Evolutionary conservation across 352 stramenopile genomes (phyloP).

Genomic region (Phytopythium litorale): DNA sequence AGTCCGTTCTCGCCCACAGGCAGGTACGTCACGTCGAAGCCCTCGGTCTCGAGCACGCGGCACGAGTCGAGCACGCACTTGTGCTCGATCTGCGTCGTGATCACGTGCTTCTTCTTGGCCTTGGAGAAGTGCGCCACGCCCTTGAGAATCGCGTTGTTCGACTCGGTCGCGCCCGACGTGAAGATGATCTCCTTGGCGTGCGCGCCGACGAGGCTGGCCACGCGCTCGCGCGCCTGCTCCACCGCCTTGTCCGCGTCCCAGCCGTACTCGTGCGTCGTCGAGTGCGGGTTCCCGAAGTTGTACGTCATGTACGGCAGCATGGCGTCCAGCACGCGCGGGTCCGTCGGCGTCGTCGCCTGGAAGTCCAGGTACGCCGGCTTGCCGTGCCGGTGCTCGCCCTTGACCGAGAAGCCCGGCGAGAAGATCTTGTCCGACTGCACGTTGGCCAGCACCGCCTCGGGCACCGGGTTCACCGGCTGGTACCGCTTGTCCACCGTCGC

Average conservation of each 20-base stretch:
- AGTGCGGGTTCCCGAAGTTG: slow-evolving; percentile 98
- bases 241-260: slow-evolving; percentile 97
- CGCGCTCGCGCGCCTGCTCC: slow-evolving; percentile 83
- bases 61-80: slow-evolving; percentile 99
- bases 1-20: slow-evolving; percentile 91
- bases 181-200: slow-evolving; percentile 99
- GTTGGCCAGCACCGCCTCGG: slow-evolving; percentile 84
- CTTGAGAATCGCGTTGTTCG: slow-evolving; percentile 99
- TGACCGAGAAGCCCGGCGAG: slow-evolving; percentile 78
- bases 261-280: slow-evolving; percentile 97
- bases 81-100: slow-evolving; percentile 98
- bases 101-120: slow-evolving; percentile 97
- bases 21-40: slow-evolving; percentile 98
- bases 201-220: slow-evolving; percentile 94
- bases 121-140: slow-evolving; percentile 95
- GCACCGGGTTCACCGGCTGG: slow-evolving; percentile 74
- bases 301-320: slow-evolving; percentile 98
- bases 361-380: slow-evolving; percentile 94
- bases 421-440: slow-evolving; percentile 75
- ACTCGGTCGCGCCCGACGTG: slow-evolving; percentile 98
- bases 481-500: slow-evolving; percentile 80
- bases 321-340: slow-evolving; percentile 97
- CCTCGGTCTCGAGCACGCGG: slow-evolving; percentile 94
- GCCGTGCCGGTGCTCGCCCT: slow-evolving; percentile 67
- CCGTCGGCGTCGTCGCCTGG: slow-evolving; percentile 97